phyloP scores from a whole-genome alignment of 176 grass and related monocot species.

The Eleusine coracana region DNA sequence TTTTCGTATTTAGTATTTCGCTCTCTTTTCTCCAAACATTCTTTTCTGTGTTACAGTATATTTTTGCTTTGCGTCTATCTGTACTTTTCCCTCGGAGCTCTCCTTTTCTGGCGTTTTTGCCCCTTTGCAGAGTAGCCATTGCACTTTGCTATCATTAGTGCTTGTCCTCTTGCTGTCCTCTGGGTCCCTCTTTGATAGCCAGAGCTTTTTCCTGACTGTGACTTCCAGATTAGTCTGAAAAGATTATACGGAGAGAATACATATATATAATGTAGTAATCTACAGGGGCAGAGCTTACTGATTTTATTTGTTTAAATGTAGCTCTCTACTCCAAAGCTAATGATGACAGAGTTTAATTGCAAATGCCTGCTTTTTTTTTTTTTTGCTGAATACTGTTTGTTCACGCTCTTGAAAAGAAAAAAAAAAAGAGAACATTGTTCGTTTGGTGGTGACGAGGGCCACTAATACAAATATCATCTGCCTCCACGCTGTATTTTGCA shows the following conservation, averaged over 20 bases:
- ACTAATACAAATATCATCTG: neutral
- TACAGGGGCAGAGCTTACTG: no score
- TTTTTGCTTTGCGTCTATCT: slow-evolving; percentile 19
- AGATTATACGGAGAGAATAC: slow-evolving; percentile 10
- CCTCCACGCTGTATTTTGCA: neutral
- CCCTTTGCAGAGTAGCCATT: slow-evolving; percentile 54
- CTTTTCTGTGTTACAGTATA: neutral
- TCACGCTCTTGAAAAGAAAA: no score
- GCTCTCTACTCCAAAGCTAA: no score
- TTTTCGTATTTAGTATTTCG: neutral
- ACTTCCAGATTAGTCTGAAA: slow-evolving; percentile 40
- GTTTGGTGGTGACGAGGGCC: neutral
- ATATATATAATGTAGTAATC: no score
- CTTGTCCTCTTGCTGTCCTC: slow-evolving; percentile 64
- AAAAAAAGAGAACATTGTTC: neutral
- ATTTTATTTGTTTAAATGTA: no score
- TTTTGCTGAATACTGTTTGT: no score
- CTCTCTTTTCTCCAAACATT: neutral
- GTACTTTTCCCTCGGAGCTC: slow-evolving; percentile 57
- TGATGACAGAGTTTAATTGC: no score
- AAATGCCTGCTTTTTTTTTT: no score
- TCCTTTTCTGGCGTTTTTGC: slow-evolving; percentile 61
- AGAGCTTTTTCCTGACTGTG: slow-evolving; percentile 59
- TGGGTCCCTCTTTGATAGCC: slow-evolving; percentile 48
- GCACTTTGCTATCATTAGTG: slow-evolving; percentile 70